Evolutionary conservation across 2,329 filamentous ascomycete genomes (phyloP).

Genomic region (Trichothecium sympodiale): DNA sequence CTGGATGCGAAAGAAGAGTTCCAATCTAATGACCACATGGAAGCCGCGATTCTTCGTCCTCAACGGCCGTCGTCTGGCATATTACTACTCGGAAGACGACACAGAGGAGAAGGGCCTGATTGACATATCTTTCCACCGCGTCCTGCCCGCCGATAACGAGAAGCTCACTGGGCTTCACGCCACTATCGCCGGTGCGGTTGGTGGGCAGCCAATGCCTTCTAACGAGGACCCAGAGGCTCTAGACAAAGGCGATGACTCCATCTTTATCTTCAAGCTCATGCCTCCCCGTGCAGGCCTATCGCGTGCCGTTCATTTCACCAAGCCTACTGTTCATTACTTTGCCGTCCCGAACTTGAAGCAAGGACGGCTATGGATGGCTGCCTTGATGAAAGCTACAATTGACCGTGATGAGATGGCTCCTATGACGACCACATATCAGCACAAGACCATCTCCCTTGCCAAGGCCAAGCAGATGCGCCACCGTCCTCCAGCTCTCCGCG

Average conservation of each 20-base stretch:
- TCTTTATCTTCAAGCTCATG: constrained; percentile 97
- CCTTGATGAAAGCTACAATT: constrained; percentile 97
- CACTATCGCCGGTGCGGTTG: constrained; percentile 75
- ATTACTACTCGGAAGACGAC: constrained; percentile 92
- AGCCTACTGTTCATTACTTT: constrained; percentile 95
- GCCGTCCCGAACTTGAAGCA: constrained; percentile 83
- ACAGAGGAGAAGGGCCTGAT: constrained; percentile 90
- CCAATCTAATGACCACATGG: constrained; percentile 94
- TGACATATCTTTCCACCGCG: constrained; percentile 93
- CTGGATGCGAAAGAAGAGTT: constrained; percentile 99
- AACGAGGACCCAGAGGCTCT: constrained; percentile 20
- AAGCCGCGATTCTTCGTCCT: constrained; percentile 94
- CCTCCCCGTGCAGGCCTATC: constrained; percentile 81
- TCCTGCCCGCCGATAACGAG: constrained; percentile 90
- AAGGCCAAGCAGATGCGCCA: constrained; percentile 84
- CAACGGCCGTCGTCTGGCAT: constrained; percentile 80
- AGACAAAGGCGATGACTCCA: constrained; percentile 51
- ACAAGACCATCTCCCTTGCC: constrained; percentile 86
- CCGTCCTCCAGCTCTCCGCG: constrained; percentile 81
- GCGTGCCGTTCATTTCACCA: constrained; percentile 91
- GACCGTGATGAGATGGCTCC: constrained; percentile 74
- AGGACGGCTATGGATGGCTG: constrained; percentile 94
- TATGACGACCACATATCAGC: constrained; percentile 87
- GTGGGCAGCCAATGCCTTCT: constrained; percentile 17
- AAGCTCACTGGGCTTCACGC: constrained; percentile 84